Evolutionary conservation across 768 basidiomycete species (phyloP).

Genomic region (Coprinopsis strossmayeri): DNA sequence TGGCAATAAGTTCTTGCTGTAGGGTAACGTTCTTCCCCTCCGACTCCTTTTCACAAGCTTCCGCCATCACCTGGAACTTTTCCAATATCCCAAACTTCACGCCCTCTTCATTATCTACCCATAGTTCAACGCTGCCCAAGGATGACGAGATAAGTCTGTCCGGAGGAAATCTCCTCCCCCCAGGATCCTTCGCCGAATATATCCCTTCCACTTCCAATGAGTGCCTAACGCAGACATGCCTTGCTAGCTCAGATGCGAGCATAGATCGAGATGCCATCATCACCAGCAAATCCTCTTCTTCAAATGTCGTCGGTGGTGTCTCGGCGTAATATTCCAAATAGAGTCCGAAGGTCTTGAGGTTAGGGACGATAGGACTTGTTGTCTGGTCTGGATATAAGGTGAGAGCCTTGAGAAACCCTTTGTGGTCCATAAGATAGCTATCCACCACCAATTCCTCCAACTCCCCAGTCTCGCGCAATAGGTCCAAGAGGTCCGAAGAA

Average conservation of each 20-base stretch:
- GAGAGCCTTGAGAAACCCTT: slow-evolving; percentile 8
- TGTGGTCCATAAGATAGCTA: slow-evolving; percentile 10
- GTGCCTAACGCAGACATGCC: background rate
- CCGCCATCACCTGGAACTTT: background rate
- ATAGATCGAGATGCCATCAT: slow-evolving; percentile 7
- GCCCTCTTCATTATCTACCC: slow-evolving; percentile 1
- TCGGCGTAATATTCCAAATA: slow-evolving; percentile 10
- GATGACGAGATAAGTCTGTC: background rate
- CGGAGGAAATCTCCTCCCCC: no score
- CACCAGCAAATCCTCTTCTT: slow-evolving; percentile 9
- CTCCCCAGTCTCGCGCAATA: slow-evolving; percentile 1
- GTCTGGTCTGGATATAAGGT: slow-evolving; percentile 3
- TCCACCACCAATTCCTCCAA: slow-evolving; percentile 8
- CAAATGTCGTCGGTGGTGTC: slow-evolving; percentile 7
- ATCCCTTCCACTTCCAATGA: background rate
- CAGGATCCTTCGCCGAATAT: background rate
- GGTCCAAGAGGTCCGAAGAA: background rate
- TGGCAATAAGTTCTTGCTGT: background rate
- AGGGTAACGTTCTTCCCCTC: background rate
- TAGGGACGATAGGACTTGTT: slow-evolving; percentile 1
- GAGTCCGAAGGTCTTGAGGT: slow-evolving; percentile 3
- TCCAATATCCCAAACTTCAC: background rate
- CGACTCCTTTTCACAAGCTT: background rate
- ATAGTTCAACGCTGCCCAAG: background rate
- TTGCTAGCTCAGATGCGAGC: slow-evolving; percentile 1